Conservation (phyloP, 768 basidiomycete species). For the Nidularia sp. region DNA sequence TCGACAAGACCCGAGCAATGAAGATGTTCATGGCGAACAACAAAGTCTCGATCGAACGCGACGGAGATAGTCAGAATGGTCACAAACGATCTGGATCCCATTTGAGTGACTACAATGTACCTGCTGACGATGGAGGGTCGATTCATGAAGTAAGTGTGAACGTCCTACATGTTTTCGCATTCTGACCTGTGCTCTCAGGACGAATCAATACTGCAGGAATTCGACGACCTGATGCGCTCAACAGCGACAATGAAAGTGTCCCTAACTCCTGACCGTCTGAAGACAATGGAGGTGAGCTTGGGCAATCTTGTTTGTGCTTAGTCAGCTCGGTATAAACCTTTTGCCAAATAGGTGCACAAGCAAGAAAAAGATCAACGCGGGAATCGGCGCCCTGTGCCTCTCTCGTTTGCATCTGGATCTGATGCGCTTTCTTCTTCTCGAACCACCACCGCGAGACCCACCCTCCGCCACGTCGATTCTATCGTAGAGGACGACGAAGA, state of each 20-base stretch:
- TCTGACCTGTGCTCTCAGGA: constrained; percentile 22
- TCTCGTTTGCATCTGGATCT: constrained; percentile 28
- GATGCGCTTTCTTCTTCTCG: constrained; percentile 26
- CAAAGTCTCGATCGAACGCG: constrained; percentile 34
- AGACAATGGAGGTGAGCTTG: constrained; percentile 77
- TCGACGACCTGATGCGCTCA: constrained; percentile 90
- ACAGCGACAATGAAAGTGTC: constrained; percentile 93
- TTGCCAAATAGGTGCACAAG: constrained; percentile 57
- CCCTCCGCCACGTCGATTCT: constrained; percentile 56
- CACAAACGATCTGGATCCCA: constrained; percentile 45
- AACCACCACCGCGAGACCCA: constrained; percentile 31
- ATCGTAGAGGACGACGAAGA: constrained; percentile 68
- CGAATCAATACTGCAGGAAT: constrained; percentile 65
- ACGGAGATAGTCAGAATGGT: constrained; percentile 34
- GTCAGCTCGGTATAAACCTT: constrained; percentile 14
- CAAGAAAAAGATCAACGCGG: constrained; percentile 60
- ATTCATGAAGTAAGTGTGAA: constrained; percentile 28
- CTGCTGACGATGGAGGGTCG: constrained; percentile 21
- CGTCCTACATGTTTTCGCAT: no score
- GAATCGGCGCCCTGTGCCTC: constrained; percentile 31
- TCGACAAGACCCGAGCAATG: constrained; percentile 59
- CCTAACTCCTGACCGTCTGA: constrained; percentile 89
- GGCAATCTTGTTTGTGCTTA: constrained; percentile 23
- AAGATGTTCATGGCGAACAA: constrained; percentile 48
- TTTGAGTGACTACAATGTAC: constrained; percentile 41